A percentile compares a stretch with the other conserved stretches of the same genome.
phyloP scores from a whole-genome alignment of 2,329 filamentous ascomycete species.

The Rugonectria rugulosa region DNA sequence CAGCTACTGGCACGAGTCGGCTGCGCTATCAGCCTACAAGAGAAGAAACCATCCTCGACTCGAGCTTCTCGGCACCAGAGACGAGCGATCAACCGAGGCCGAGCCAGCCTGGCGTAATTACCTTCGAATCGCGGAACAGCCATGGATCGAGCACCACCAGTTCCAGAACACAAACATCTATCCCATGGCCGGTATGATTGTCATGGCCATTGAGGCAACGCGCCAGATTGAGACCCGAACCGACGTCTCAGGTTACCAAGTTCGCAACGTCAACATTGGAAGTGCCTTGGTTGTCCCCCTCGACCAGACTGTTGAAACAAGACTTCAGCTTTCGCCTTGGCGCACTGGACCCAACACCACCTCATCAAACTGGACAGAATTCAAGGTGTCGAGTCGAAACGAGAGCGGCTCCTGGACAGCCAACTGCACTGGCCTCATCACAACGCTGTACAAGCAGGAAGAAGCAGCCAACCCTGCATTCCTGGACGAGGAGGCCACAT shows the following conservation, averaged over 20 bases:
- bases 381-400: too few species aligned
- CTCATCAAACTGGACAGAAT: too few species aligned
- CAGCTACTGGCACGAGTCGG: slow-evolving; percentile 44
- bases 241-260: not conserved
- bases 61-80: slow-evolving; percentile 48
- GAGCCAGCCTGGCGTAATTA: slow-evolving; percentile 40
- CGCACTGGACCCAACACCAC: too few species aligned
- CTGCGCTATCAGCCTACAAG: slow-evolving; percentile 39
- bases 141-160: slow-evolving; percentile 51
- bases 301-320: too few species aligned
- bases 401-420: too few species aligned
- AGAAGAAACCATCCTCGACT: slow-evolving; percentile 42
- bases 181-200: slow-evolving; percentile 45
- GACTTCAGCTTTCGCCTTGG: too few species aligned
- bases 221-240: too few species aligned
- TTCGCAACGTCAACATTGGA: not conserved
- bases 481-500: too few species aligned
- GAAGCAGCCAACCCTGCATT: too few species aligned
- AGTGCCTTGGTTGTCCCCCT: not conserved
- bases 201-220: slow-evolving; percentile 57
- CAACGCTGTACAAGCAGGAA: too few species aligned
- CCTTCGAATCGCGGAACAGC: slow-evolving; percentile 28
- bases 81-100: slow-evolving; percentile 27
- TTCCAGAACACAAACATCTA: slow-evolving; percentile 16
- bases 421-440: too few species aligned